Conservation (phyloP, 306 rosid species). For the apple (Malus domestica) region DNA sequence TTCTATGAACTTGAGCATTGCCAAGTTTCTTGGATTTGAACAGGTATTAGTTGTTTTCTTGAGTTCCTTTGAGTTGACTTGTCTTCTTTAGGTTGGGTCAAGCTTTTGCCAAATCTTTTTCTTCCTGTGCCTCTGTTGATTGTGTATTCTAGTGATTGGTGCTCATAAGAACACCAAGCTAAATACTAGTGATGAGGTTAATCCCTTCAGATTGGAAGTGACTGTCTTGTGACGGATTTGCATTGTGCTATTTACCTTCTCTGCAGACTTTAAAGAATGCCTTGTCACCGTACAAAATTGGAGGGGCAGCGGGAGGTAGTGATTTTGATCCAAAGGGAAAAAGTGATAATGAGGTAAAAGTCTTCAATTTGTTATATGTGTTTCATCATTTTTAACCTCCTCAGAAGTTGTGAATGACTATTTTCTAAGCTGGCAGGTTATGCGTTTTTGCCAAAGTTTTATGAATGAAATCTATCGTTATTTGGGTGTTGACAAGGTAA, state of each 20-base stretch:
- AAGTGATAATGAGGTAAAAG: constrained; percentile 87
- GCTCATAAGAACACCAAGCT: constrained; percentile 2
- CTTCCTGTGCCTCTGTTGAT: constrained; percentile 6
- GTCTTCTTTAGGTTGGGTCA: background rate
- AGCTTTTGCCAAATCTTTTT: constrained; percentile 1
- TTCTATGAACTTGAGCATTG: constrained; percentile 72
- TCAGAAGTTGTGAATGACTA: constrained; percentile 22
- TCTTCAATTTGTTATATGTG: constrained; percentile 5
- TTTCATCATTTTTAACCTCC: constrained; percentile 2
- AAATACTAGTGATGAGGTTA: background rate
- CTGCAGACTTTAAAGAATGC: constrained; percentile 91
- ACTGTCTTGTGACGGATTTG: constrained; percentile 1
- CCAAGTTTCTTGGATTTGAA: constrained; percentile 93
- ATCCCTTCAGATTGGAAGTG: constrained; percentile 8
- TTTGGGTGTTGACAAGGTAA: constrained; percentile 97
- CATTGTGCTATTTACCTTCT: constrained; percentile 8
- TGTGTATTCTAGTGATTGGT: constrained; percentile 5
- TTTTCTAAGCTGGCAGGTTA: constrained; percentile 57
- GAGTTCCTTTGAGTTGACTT: background rate
- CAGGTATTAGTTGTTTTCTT: constrained; percentile 53
- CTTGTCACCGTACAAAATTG: constrained; percentile 88
- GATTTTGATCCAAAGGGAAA: constrained; percentile 97
- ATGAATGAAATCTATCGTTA: constrained; percentile 90
- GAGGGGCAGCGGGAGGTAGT: constrained; percentile 99
- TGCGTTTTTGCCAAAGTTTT: constrained; percentile 99